Evolutionary conservation across 2,329 filamentous ascomycete genomes (phyloP).

Genomic region (Fusarium sp.): DNA sequence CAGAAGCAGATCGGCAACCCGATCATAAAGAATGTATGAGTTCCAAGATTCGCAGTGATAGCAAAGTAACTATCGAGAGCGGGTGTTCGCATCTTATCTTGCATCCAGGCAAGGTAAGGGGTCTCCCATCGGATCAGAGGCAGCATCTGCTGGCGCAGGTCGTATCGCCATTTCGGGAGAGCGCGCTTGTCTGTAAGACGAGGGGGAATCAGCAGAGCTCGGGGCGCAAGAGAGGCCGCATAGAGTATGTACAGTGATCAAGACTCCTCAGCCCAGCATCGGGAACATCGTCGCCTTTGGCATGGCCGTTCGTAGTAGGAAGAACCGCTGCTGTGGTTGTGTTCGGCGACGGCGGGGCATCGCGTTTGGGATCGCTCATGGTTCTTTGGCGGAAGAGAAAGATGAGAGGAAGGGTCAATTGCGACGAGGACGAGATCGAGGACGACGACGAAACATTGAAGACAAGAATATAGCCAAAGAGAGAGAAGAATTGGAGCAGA

Average conservation of each 20-base stretch:
- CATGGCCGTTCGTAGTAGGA: conserved; percentile 18
- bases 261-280: conserved; percentile 85
- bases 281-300: conserved; percentile 47
- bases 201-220: conserved; percentile 23
- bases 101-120: conserved; percentile 88
- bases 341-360: conserved; percentile 48
- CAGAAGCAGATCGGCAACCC: conserved; percentile 95
- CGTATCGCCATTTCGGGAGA: conserved; percentile 90
- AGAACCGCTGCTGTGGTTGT: conserved; percentile 28
- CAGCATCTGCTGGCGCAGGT: conserved; percentile 81
- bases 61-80: conserved; percentile 96
- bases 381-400: conserved; percentile 18
- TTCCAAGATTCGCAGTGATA: conserved; percentile 94
- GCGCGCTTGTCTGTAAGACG: conserved; percentile 75
- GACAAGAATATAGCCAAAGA: not conserved
- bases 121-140: conserved; percentile 95
- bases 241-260: conserved; percentile 72
- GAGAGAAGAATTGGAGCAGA: conserved; percentile 10
- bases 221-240: not conserved
- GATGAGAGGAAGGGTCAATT: conserved; percentile 37
- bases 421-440: conserved; percentile 29
- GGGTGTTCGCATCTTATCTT: conserved; percentile 82
- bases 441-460: conserved; percentile 35
- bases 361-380: conserved; percentile 51
- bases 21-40: conserved; percentile 99